Base-by-base conservation (phyloP, 2,329 filamentous ascomycete species). In the Beauveria rudraprayagi region DNA sequence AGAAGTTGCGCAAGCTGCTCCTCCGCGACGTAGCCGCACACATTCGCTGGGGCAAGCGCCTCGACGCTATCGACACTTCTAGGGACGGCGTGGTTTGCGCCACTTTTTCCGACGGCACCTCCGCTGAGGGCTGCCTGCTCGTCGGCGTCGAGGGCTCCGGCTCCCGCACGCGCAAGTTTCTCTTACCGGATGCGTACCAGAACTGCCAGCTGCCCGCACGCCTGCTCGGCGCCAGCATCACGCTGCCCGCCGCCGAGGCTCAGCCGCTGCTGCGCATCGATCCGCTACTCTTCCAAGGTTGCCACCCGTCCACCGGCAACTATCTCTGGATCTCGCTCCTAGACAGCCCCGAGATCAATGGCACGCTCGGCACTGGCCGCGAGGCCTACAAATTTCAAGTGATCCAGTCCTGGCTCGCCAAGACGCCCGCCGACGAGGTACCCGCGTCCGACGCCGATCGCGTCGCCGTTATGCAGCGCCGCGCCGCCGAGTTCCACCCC, bases 251-350 rank as follows among this genome's bases (percentile, higher is more conserved):
- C 24, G 69, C 73, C 64, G 65, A 75, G 72, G 69, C 66, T 72
- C 64, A 67, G 70, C 65, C 73, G 7, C 70, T 80, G 8, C 72
- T 75, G n/a, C 72, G 70, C 1, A 75, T 84, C 28, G 81, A 84
- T 62, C 81, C 81, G 0, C 74, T 80, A 46, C 77, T 84, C 26
- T 81, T 84, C 66, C 79, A 83, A 62, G 82, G 79, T 3, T 73
- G 77, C 11, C 78, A 85, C 66, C 80, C 81, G 0, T 70, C 75
- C 4, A 80, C 77, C 1, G 76, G 77, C 53, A 75, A 74, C 22
- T 84, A 75, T 63, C 70, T 84, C 19, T 84, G 78, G 72, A 79
- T 81, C 65, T 73, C 72, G 61, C 74, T 77, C 63, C 71, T 81
- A 17, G 76, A 76, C 46, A 76, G 75, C 8, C 77, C 71, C 2